Evolutionary conservation across 192 early-diverging fungal genomes (phyloP).

Genomic region (Entrophospora sp.): DNA sequence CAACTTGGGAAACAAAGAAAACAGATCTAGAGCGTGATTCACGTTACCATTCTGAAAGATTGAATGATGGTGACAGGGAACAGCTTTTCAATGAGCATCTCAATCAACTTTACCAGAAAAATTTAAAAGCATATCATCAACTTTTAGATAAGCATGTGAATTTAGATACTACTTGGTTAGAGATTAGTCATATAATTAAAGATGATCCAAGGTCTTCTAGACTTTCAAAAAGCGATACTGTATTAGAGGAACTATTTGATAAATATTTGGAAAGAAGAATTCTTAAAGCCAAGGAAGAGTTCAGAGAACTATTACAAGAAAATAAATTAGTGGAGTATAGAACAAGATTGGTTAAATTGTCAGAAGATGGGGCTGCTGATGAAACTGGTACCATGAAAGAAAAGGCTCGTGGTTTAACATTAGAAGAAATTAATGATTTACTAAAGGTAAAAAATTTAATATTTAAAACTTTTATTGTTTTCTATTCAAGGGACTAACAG

Average conservation of each 20-base stretch:
- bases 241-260: constrained; percentile 29
- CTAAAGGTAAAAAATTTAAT: constrained; percentile 33
- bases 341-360: constrained; percentile 36
- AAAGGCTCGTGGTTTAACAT: neutral
- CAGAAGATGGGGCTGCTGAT: constrained; percentile 31
- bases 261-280: constrained; percentile 24
- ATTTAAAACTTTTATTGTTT: neutral
- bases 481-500: neutral
- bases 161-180: constrained; percentile 38
- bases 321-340: constrained; percentile 49
- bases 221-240: constrained; percentile 21
- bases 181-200: constrained; percentile 24
- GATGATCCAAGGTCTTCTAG: constrained; percentile 33
- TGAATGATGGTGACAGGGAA: constrained; percentile 27
- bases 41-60: constrained; percentile 27
- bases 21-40: constrained; percentile 35
- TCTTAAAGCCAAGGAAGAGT: constrained; percentile 27
- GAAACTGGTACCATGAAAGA: constrained; percentile 29
- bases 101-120: constrained; percentile 27
- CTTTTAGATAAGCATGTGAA: constrained; percentile 31
- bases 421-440: constrained; percentile 42
- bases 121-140: constrained; percentile 30
- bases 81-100: constrained; percentile 37
- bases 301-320: constrained; percentile 35
- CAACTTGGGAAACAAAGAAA: constrained; percentile 25